These are phyloP conservation scores for Diaporthe vexans DNA, from an alignment of 2,329 filamentous ascomycete species.

Conservation along the genomic window DNA sequence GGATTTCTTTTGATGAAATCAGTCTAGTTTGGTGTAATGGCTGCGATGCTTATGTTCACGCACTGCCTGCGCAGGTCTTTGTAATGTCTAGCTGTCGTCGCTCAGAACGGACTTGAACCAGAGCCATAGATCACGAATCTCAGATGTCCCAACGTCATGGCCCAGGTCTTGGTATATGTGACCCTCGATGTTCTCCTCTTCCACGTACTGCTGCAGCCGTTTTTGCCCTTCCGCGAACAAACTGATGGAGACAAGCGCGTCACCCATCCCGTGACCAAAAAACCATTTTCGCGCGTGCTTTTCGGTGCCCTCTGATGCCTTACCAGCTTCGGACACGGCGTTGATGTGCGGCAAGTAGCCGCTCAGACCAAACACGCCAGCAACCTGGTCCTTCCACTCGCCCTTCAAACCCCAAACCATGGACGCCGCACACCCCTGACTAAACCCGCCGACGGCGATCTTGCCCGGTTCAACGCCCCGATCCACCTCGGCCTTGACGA, in stretches of 20 bases:
- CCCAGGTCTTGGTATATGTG: constrained; percentile 34
- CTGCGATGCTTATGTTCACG: not conserved
- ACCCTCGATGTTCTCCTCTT: constrained; percentile 24
- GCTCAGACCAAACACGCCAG: constrained; percentile 36
- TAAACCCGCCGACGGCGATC: constrained; percentile 37
- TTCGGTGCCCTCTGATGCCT: not conserved
- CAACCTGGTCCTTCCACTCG: constrained; percentile 27
- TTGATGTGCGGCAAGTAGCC: constrained; percentile 33
- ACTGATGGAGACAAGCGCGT: constrained; percentile 2
- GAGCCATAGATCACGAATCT: constrained; percentile 37
- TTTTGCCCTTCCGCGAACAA: constrained; percentile 37
- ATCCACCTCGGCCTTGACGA: constrained; percentile 29
- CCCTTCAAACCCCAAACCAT: constrained; percentile 36
- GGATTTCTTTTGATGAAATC: not conserved
- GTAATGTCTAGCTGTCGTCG: constrained; percentile 16
- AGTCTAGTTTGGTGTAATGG: not conserved
- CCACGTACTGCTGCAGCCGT: constrained; percentile 33
- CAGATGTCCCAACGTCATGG: constrained; percentile 28
- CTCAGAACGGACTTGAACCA: constrained; percentile 34
- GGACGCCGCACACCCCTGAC: constrained; percentile 38
- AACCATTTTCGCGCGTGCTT: constrained; percentile 28
- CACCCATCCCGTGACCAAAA: constrained; percentile 35
- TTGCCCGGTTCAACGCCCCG: constrained; percentile 15
- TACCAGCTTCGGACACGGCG: constrained; percentile 8
- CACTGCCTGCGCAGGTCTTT: not conserved